Conservation (phyloP, 306 rosid species). For the Fagus sylvatica region DNA sequence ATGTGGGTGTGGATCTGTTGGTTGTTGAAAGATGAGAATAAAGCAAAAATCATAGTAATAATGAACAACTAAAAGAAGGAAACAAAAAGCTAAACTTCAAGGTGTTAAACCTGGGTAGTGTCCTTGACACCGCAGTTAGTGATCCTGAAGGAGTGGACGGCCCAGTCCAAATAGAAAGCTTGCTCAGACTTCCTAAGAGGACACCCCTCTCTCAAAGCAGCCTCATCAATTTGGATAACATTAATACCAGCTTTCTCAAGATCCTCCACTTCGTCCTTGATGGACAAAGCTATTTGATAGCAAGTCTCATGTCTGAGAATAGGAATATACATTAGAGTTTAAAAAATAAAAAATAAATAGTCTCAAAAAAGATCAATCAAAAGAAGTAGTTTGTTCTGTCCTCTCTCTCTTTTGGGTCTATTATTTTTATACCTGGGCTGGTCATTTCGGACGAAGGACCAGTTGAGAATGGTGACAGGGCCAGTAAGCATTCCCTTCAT, state of each 20-base stretch:
- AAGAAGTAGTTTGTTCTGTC: neutral
- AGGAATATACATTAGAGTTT: slow-evolving; percentile 19
- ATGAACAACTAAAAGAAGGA: neutral
- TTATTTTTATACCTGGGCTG: slow-evolving; percentile 67
- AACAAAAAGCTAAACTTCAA: neutral
- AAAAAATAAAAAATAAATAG: neutral
- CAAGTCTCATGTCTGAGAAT: slow-evolving; percentile 64
- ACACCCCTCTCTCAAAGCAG: slow-evolving; percentile 87
- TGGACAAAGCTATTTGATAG: slow-evolving; percentile 92
- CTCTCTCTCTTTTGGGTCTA: neutral
- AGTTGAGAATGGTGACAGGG: slow-evolving; percentile 95
- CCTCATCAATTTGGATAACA: slow-evolving; percentile 93
- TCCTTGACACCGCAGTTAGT: slow-evolving; percentile 77
- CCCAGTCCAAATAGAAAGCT: slow-evolving; percentile 86
- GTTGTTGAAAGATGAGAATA: slow-evolving; percentile 2
- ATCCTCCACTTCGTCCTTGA: slow-evolving; percentile 93
- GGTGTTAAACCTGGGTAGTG: slow-evolving; percentile 65
- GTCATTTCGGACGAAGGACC: slow-evolving; percentile 88
- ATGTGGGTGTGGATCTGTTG: slow-evolving; percentile 94
- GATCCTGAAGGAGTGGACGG: slow-evolving; percentile 92
- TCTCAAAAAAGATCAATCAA: neutral
- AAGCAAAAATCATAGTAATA: neutral
- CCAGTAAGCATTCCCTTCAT: slow-evolving; percentile 99
- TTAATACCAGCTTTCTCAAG: slow-evolving; percentile 75
- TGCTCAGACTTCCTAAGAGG: slow-evolving; percentile 92